Conservation (phyloP, 202 grass and related monocot species). For the Bolboschoenoplectus hybrid region DNA sequence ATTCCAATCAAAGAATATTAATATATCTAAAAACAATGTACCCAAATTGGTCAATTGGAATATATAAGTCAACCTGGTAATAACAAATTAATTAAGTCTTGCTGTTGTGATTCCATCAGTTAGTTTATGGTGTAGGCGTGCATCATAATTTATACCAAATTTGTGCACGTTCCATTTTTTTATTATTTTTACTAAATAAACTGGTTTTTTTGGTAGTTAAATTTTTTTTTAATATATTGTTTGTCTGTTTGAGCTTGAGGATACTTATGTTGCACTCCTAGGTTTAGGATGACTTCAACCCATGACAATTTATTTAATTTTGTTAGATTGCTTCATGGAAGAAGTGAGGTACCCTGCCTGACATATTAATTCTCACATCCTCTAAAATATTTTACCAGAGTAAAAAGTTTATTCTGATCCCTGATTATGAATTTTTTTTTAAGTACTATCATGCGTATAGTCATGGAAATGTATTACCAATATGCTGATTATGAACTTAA, state of each 20-base stretch:
- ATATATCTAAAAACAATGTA: neutral
- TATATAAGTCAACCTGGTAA: neutral
- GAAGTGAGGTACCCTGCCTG: neutral
- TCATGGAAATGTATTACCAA: neutral
- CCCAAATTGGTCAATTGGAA: neutral
- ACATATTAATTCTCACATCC: neutral
- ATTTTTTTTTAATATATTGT: neutral
- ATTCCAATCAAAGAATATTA: neutral
- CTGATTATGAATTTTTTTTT: neutral
- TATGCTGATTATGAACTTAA: neutral
- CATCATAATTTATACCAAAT: conserved; percentile 29
- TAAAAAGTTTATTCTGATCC: neutral
- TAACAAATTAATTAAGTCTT: neutral
- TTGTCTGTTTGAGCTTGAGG: neutral
- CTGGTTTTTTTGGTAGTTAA: neutral
- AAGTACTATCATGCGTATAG: neutral
- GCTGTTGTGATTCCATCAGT: neutral
- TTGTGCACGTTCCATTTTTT: conserved; percentile 7
- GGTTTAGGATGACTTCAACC: neutral
- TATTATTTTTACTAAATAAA: neutral
- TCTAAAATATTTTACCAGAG: neutral
- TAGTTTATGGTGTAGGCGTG: conserved; percentile 24
- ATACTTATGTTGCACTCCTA: neutral
- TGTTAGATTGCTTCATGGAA: conserved; percentile 4
- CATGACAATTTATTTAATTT: neutral